Evolutionary conservation across 192 early-diverging fungal genomes (phyloP).

Genomic region (Coemansia sp.): DNA sequence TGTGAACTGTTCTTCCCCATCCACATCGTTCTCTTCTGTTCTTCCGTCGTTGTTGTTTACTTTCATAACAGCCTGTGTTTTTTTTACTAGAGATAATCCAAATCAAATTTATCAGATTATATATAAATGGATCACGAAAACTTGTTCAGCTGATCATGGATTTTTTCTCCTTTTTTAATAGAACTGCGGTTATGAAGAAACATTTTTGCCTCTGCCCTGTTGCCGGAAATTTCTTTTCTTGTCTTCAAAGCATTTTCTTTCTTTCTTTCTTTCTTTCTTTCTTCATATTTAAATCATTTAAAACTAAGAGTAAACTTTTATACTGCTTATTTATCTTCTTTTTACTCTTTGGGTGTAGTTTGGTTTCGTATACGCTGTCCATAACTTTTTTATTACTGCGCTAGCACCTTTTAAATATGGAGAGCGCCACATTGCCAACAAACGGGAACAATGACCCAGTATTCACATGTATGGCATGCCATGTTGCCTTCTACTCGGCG

Average conservation of each 20-base stretch:
- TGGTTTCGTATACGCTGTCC: background rate
- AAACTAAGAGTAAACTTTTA: no score
- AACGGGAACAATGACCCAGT: constrained; percentile 57
- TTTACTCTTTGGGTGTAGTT: background rate
- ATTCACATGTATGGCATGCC: constrained; percentile 86
- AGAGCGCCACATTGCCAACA: constrained; percentile 24
- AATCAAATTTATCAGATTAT: no score
- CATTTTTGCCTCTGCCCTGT: no score
- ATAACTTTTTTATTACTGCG: background rate
- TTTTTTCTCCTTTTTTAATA: constrained; percentile 1
- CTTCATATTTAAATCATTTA: no score
- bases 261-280: no score
- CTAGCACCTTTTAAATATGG: background rate
- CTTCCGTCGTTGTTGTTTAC: background rate
- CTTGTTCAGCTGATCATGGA: background rate
- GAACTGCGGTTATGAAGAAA: no score
- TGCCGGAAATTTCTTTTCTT: no score
- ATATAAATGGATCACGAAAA: background rate
- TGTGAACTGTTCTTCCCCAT: no score
- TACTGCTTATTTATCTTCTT: background rate
- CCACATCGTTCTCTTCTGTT: background rate
- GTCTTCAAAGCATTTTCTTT: no score
- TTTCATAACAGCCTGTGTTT: no score
- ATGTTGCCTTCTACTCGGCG: constrained; percentile 87
- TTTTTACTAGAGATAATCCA: no score